A percentile compares a stretch with the other conserved stretches of the same genome.
Evolutionary conservation across 1,284 basidiomycete species (phyloP).

Genomic region (Rhodotorula sp.): DNA sequence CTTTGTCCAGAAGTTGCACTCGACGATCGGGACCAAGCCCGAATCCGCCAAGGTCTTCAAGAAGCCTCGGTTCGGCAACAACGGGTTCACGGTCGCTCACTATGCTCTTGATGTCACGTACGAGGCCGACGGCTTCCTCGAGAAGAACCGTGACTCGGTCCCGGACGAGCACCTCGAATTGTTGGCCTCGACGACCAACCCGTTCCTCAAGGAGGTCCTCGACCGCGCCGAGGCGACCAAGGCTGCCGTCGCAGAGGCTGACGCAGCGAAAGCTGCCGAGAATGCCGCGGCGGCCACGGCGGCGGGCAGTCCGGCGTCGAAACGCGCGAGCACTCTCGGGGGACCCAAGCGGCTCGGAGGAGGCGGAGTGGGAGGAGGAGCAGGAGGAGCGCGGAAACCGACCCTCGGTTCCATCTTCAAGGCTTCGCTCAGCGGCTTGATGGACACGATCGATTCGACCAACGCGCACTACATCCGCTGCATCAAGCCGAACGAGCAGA

Average conservation of each 20-base stretch:
- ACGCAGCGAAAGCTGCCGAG: conserved; percentile 34
- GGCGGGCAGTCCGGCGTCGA: conserved; percentile 17
- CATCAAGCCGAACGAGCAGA: conserved; percentile 98
- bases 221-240: conserved; percentile 78
- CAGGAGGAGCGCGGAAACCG: conserved; percentile 74
- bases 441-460: conserved; percentile 96
- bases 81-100: conserved; percentile 96
- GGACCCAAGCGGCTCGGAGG: conserved; percentile 31
- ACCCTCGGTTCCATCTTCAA: conserved; percentile 99
- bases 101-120: conserved; percentile 98
- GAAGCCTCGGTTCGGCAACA: conserved; percentile 95
- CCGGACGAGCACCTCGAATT: conserved; percentile 95
- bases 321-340: conserved; percentile 75
- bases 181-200: conserved; percentile 79
- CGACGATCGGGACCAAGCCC: conserved; percentile 74
- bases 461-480: conserved; percentile 99
- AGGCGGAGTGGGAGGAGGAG: neutral
- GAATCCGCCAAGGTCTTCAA: conserved; percentile 90
- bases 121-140: conserved; percentile 95
- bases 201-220: conserved; percentile 91
- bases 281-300: neutral
- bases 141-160: conserved; percentile 98
- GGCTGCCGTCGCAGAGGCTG: conserved; percentile 44
- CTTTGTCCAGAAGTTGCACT: conserved; percentile 90
- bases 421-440: conserved; percentile 84